Evolutionary conservation across 306 rosid genomes (phyloP).

Genomic region (Cucurbita moschata): DNA sequence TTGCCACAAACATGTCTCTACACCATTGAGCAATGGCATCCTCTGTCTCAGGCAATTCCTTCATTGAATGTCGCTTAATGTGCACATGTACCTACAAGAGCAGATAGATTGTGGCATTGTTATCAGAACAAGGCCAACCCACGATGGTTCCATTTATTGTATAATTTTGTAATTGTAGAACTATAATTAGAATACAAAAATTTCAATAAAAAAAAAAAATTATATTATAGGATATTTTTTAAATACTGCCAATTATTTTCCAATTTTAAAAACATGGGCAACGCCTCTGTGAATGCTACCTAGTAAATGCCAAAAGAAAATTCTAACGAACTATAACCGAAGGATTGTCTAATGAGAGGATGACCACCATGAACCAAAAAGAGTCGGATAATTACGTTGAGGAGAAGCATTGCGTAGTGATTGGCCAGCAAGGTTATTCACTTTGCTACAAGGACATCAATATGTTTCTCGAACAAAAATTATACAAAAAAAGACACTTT

Average conservation of each 20-base stretch:
- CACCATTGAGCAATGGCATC: constrained; percentile 95
- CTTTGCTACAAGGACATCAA: no score
- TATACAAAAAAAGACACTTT: not conserved
- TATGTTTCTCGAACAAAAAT: no score
- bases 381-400: not conserved
- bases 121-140: not conserved
- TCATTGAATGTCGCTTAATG: constrained; percentile 76
- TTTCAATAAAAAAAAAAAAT: not conserved
- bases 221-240: not conserved
- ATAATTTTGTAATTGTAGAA: not conserved
- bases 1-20: constrained; percentile 65
- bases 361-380: not conserved
- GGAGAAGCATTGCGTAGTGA: not conserved
- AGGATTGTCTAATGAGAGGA: not conserved
- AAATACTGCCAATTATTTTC: not conserved
- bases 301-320: not conserved
- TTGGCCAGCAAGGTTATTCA: not conserved
- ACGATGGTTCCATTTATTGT: not conserved
- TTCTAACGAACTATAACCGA: not conserved
- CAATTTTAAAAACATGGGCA: not conserved
- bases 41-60: constrained; percentile 73
- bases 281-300: not conserved
- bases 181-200: not conserved
- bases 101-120: not conserved
- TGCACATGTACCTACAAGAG: constrained; percentile 70